Percentiles rank a stretch among this genome's conserved stretches.
Conservation (phyloP, 2,329 filamentous ascomycete species). For the Penicillium sp. region DNA sequence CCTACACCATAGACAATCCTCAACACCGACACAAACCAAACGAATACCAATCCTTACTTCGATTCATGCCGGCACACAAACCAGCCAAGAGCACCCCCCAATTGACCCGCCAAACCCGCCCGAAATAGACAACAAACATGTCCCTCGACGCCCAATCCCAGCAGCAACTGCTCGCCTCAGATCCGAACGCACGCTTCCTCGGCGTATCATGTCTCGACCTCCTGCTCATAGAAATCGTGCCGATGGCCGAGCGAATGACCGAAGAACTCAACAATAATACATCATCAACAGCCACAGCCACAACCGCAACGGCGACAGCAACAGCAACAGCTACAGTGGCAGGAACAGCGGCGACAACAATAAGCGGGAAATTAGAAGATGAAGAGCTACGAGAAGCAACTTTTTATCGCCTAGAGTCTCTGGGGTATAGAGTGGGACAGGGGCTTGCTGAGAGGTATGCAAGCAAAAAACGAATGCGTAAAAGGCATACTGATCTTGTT, state of each 20-base stretch:
- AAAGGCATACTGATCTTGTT: background rate
- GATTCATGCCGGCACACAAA: background rate
- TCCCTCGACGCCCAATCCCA: slow-evolving; percentile 37
- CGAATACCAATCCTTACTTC: background rate
- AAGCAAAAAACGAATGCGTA: too few species aligned
- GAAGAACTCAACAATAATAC: slow-evolving; percentile 54
- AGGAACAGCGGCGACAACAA: background rate
- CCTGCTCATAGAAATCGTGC: slow-evolving; percentile 92
- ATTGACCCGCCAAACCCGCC: too few species aligned
- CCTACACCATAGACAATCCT: too few species aligned
- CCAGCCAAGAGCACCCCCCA: background rate
- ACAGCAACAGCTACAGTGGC: slow-evolving; percentile 6
- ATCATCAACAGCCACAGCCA: background rate
- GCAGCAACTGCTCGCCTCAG: slow-evolving; percentile 66
- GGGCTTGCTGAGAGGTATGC: slow-evolving; percentile 83
- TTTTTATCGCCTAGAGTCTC: slow-evolving; percentile 73
- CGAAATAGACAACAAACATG: background rate
- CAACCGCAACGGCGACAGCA: background rate
- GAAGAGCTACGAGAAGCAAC: slow-evolving; percentile 82
- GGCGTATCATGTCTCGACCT: slow-evolving; percentile 87
- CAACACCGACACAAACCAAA: background rate
- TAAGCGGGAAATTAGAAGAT: slow-evolving; percentile 28
- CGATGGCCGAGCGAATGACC: slow-evolving; percentile 82
- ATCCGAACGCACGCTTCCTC: slow-evolving; percentile 72
- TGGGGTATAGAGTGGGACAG: slow-evolving; percentile 89